Evolutionary conservation across 1,139 yeast genomes (phyloP).

Genomic region (Suhomyces bribrorum): DNA sequence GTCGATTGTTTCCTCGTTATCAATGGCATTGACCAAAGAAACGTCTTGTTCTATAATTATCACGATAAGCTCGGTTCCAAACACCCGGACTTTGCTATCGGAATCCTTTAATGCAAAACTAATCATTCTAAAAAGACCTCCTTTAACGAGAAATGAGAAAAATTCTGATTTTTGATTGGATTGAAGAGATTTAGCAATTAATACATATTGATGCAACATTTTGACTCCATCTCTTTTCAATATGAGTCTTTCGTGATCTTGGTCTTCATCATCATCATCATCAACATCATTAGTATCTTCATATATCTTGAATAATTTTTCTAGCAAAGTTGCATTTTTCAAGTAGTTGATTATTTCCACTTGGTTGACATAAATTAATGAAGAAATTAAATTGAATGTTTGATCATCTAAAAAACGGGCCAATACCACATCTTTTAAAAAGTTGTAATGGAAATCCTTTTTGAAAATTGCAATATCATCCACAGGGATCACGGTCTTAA

Average conservation of each 20-base stretch:
- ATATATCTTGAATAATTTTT: slow-evolving; percentile 60
- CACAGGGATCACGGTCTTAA: slow-evolving; percentile 73
- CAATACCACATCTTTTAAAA: slow-evolving; percentile 81
- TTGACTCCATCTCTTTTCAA: slow-evolving; percentile 69
- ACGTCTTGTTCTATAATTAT: slow-evolving; percentile 86
- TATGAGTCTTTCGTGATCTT: slow-evolving; percentile 2
- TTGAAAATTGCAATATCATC: slow-evolving; percentile 59
- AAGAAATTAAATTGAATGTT: slow-evolving; percentile 61
- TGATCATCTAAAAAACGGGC: slow-evolving; percentile 83
- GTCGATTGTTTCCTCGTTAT: slow-evolving; percentile 38
- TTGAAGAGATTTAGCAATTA: slow-evolving; percentile 71
- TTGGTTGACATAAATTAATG: slow-evolving; percentile 70
- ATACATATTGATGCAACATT: slow-evolving; percentile 77
- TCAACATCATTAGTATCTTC: slow-evolving; percentile 14
- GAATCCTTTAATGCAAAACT: slow-evolving; percentile 66
- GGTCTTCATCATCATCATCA: slow-evolving; percentile 1
- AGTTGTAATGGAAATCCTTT: slow-evolving; percentile 74
- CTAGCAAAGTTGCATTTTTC: slow-evolving; percentile 52
- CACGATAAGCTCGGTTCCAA: slow-evolving; percentile 82
- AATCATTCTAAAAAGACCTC: slow-evolving; percentile 71
- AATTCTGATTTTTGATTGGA: slow-evolving; percentile 64
- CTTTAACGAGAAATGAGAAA: slow-evolving; percentile 61
- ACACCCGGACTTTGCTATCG: slow-evolving; percentile 54
- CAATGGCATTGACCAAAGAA: slow-evolving; percentile 53
- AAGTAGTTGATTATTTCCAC: slow-evolving; percentile 68